Conservation (phyloP, 2,329 filamentous ascomycete species). For the Paraconiothyrium sp. region DNA sequence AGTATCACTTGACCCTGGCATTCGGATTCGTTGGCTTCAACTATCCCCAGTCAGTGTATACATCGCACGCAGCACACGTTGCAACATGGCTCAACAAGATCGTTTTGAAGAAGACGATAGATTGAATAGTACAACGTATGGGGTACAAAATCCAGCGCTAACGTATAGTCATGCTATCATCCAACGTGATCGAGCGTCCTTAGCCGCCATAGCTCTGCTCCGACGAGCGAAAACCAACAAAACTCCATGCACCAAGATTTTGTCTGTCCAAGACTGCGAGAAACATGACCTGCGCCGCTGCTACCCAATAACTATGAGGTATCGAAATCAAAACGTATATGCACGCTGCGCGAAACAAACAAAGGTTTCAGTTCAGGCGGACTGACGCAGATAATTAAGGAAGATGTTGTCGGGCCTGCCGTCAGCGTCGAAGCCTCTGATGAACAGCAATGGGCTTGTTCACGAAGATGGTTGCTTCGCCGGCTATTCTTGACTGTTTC, state of each 20-base stretch:
- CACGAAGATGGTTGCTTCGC: conserved; percentile 48
- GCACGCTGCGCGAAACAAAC: background rate
- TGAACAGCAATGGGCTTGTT: conserved; percentile 51
- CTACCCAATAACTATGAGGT: background rate
- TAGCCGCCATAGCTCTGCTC: background rate
- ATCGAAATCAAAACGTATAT: conserved; percentile 4
- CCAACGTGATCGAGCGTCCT: background rate
- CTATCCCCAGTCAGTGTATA: background rate
- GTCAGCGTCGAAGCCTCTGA: conserved; percentile 42
- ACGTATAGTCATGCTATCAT: background rate
- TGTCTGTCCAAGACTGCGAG: background rate
- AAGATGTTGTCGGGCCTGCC: conserved; percentile 3
- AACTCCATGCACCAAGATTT: background rate
- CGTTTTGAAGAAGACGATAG: background rate
- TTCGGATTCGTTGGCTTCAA: background rate
- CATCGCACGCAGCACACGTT: background rate
- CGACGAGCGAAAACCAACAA: background rate
- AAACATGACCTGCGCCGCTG: background rate
- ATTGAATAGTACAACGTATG: conserved; percentile 1
- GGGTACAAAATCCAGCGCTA: background rate
- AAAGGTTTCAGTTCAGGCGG: background rate
- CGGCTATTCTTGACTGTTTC: conserved; percentile 50
- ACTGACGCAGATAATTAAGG: background rate
- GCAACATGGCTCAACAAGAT: background rate
- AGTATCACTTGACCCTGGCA: background rate